Evolutionary conservation across 208 protist genomes (phyloP).

Genomic region (Porcisia hertigi): DNA sequence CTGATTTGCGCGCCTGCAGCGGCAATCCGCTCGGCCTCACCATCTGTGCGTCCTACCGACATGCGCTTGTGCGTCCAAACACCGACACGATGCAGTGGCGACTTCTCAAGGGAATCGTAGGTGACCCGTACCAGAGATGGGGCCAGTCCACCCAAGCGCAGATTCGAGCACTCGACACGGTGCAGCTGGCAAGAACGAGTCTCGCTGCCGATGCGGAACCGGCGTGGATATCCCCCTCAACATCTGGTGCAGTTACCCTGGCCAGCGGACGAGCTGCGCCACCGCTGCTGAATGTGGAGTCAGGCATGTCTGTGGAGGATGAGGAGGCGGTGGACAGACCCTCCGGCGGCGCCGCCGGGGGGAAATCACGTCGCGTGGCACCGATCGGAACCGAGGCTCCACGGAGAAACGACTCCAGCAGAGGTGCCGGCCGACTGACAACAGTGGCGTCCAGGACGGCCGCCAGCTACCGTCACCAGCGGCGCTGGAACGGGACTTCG

Average conservation of each 20-base stretch:
- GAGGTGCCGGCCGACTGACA: background rate
- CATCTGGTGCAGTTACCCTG: background rate
- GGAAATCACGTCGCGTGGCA: background rate
- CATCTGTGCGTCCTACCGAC: constrained; percentile 40
- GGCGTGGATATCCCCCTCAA: constrained; percentile 2
- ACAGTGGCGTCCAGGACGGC: constrained; percentile 19
- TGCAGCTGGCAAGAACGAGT: background rate
- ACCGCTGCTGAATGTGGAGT: constrained; percentile 12
- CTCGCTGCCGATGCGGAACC: background rate
- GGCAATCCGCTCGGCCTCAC: constrained; percentile 61
- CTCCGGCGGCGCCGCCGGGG: background rate
- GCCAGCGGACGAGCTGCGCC: background rate
- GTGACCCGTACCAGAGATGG: constrained; percentile 59
- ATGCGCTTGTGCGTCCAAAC: constrained; percentile 31
- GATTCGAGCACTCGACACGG: constrained; percentile 16
- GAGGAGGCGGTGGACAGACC: constrained; percentile 3
- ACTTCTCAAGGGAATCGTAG: constrained; percentile 29
- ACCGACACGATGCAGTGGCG: constrained; percentile 33
- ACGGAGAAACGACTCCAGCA: background rate
- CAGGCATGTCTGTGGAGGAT: background rate
- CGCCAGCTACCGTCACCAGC: constrained; percentile 18
- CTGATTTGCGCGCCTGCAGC: constrained; percentile 34
- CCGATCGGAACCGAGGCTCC: background rate
- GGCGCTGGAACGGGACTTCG: constrained; percentile 21
- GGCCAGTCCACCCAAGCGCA: constrained; percentile 30